Base-by-base conservation (phyloP, 306 rosid species). In the Trifolium repens region DNA sequence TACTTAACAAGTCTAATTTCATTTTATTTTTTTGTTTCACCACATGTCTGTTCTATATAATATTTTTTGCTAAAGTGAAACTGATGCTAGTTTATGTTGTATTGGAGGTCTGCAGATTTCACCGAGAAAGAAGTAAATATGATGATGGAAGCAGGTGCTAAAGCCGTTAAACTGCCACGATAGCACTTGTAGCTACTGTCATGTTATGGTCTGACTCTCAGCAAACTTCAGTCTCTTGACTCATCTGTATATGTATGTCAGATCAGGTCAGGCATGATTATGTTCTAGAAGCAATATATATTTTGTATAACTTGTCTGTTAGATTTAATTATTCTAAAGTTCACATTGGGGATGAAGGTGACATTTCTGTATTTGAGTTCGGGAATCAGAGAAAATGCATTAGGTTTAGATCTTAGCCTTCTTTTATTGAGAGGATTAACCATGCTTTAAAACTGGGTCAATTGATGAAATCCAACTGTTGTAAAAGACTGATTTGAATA, bases 151-250 rank as follows among this genome's bases (percentile, higher is more conserved):
- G 96, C 91, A 6, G 98, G 98, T 68, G 97, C 94, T 67, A 85
- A 64, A 17, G 58, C 87, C 44, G 96, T 90, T 59, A 91, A 90
- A 94, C 97, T 46, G 98, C 98, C 72, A 80, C 98, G 1, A 83
- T 94, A 79, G 90, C 97, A 22, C 88, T 94, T 78, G 71, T 94
- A 74, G 84, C 93, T 22, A 86, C 93, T 52, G 78, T 91, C 65
- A 88, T 88, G 93, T 78, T 91, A 68, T 94, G 96, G 98, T 90
- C 93, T 22, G 98, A 91, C 76, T 84, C 93, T 77, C 84, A 55
- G 71, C 75, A 46, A 79, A 46, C 73, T 54, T 71, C 67, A 9
- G 42, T 19, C 47, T 40, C 50, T 77, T 86, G 74, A 86, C 43
- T 69, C 61, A 58, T 17, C 42, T 67, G 16, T 67, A 62, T 57